A percentile compares a stretch with the other conserved stretches of the same genome.
These are phyloP conservation scores for Pharnaceum exiguum DNA, from an alignment of 148 eudicot genomes.

Conservation along the genomic window DNA sequence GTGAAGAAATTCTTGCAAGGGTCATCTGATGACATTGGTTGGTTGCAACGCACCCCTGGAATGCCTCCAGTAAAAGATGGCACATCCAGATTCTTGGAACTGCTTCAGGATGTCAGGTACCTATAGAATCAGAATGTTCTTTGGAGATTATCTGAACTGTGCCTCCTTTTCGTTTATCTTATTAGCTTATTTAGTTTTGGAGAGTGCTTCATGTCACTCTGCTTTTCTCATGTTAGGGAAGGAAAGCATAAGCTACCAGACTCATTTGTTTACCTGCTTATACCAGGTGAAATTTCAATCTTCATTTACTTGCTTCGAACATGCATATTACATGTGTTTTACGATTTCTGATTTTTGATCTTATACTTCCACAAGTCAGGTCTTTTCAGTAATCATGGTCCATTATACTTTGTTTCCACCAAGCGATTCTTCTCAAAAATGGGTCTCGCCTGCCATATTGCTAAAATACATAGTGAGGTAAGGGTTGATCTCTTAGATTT, in stretches of 20 bases:
- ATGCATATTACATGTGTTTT: background rate
- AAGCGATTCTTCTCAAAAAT: slow-evolving; percentile 83
- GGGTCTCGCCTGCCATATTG: slow-evolving; percentile 96
- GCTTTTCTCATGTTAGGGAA: slow-evolving; percentile 43
- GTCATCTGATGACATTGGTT: slow-evolving; percentile 88
- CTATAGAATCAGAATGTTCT: background rate
- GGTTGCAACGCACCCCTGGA: slow-evolving; percentile 69
- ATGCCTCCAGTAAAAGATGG: slow-evolving; percentile 78
- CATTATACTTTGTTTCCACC: slow-evolving; percentile 77
- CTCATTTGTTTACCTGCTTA: slow-evolving; percentile 78
- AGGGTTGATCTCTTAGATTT: background rate
- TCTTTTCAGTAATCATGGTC: slow-evolving; percentile 94
- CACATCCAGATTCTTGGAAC: slow-evolving; percentile 70
- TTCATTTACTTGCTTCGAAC: background rate
- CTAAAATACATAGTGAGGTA: slow-evolving; percentile 97
- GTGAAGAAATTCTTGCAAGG: slow-evolving; percentile 57
- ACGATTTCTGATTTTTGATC: slow-evolving; percentile 1
- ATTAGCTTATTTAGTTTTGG: background rate
- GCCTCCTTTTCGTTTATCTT: background rate
- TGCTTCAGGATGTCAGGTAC: slow-evolving; percentile 67
- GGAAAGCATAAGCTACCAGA: slow-evolving; percentile 81
- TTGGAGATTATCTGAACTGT: background rate
- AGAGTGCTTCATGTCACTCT: background rate
- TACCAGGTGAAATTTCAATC: slow-evolving; percentile 54
- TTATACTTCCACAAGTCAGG: slow-evolving; percentile 31